Conservation (phyloP, 2,329 filamentous ascomycete genomes). For the Ramichloridium luteum region DNA sequence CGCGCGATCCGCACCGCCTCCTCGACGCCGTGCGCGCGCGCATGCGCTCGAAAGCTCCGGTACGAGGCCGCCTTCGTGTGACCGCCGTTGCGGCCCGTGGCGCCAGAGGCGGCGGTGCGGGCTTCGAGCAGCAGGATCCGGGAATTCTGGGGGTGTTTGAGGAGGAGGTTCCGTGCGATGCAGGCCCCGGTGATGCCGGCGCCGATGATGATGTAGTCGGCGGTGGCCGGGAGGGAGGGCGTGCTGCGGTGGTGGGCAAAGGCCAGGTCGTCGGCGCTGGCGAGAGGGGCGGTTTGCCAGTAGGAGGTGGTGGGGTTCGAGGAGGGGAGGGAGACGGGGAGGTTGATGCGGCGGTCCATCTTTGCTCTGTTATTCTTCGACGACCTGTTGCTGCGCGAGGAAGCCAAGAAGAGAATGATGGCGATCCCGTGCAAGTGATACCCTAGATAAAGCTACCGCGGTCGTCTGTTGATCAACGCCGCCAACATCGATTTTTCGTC, state of each 20-base stretch:
- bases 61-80: constrained; percentile 41
- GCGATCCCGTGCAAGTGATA: too few relatives aligned
- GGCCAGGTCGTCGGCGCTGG: too few relatives aligned
- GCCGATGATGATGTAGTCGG: too few relatives aligned
- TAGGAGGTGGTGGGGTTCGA: constrained; percentile 2
- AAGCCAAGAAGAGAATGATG: too few relatives aligned
- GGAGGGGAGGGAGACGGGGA: constrained; percentile 3
- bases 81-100: constrained; percentile 34
- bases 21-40: constrained; percentile 32
- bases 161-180: constrained; percentile 27
- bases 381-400: too few relatives aligned
- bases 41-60: constrained; percentile 40
- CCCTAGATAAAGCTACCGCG: too few relatives aligned
- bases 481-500: too few relatives aligned
- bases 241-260: too few relatives aligned
- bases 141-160: constrained; percentile 10
- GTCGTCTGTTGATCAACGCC: too few relatives aligned
- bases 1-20: constrained; percentile 36
- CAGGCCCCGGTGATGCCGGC: constrained; percentile 30
- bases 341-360: constrained; percentile 6
- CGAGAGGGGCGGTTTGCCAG: too few relatives aligned
- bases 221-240: too few relatives aligned
- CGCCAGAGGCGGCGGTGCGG: constrained; percentile 27
- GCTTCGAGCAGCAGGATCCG: constrained; percentile 29
- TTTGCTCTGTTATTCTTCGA: too few relatives aligned